Evolutionary conservation across 148 eudicot species (phyloP), one percentile per base, ranked within the genome.

Genomic region (Amaranthus cruentus): DNA sequence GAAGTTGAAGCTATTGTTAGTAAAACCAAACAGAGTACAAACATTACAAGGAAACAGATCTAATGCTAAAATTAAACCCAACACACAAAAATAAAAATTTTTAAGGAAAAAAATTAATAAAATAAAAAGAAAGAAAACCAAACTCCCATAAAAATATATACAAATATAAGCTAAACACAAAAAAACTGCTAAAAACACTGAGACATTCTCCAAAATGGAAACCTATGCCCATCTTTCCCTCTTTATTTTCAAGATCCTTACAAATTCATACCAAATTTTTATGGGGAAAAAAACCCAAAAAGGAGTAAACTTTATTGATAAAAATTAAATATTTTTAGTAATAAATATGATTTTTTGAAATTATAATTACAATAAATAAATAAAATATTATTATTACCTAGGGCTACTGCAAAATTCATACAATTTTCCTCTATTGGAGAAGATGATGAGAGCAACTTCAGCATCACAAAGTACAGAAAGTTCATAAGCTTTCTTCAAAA

Each of bases 361-460:
- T 54, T 21, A 62, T 4, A 57, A 62, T 6, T 7, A 18, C 12
- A 73, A 52, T 42, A 52, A 14, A 74, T 12, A 42, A 53, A 15
- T 6, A 52, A 64, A 54, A 56, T 11, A 15, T 18, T 18, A 18
- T 18, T 18, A 4, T 12, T 82, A 87, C 90, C 90, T 87, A 73
- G 90, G 80, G 73, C 81, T 81, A 61, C 86, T 82, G 87, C 88
- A 87, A 53, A 87, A 87, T 64, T 87, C 88, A 65, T 81, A 87
- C 44, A 87, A 84, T 75, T 87, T 87, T 60, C 90, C 90, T 55
- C 84, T 57, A 75, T 81, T 87, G 49, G 90, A 87, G 88, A 87
- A 87, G 90, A 87, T 83, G 82, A 87, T 84, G 71, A 87, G 85
- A 67, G 84, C 89, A 79, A 86, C 85, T 67, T 86, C 89, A 60